Evolutionary conservation across 371 early-diverging fungal genomes (phyloP), one percentile per base, ranked within the genome.

Genomic region (Mucor velutinosus): DNA sequence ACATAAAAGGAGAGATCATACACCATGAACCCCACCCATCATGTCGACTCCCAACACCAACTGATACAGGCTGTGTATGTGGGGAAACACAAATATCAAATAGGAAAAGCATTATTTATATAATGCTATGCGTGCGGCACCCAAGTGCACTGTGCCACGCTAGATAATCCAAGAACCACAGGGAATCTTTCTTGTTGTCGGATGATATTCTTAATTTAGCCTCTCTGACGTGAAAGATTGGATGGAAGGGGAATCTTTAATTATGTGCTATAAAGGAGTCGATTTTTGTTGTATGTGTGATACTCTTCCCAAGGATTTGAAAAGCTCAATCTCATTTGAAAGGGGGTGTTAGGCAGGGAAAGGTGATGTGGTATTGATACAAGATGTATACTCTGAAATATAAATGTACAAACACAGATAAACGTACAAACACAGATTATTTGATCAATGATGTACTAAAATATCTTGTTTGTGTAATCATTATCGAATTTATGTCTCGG

Each of bases 381-480:
- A 51, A 14, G 51, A 25, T 8, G 5, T 37, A 37, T 14, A 51
- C 51, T 23, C 14, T 51, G 10, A 12, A 51, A 14, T 51, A 51
- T 25, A 51, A 51, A 51, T 51, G 51, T 51, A 51, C 51, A 51
- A 51, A 51, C 51, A 51, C 51, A 51, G 51, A 51, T 51, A 51
- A 51, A 51, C 25, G 51, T 51, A 51, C 51, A 51, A 51, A 51
- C 51, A 51, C 51, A 51, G 51, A 51, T 51, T 51, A 51, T 51
- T 51, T 51, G 51, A 51, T 51, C 51, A 51, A 51, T 47, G 47
- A 47, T 37, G 37, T 51, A 51, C 51, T 51, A 51, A 51, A 51
- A 51, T 51, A 51, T 51, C 51, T 51, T 51, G 51, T 51, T 51
- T 51, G 51, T 51, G 51, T 51, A 51, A 51, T 51, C 51, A 51